Evolutionary conservation across 495 filamentous ascomycete species (phyloP).

Genomic region (Schizothecium vesticola): DNA sequence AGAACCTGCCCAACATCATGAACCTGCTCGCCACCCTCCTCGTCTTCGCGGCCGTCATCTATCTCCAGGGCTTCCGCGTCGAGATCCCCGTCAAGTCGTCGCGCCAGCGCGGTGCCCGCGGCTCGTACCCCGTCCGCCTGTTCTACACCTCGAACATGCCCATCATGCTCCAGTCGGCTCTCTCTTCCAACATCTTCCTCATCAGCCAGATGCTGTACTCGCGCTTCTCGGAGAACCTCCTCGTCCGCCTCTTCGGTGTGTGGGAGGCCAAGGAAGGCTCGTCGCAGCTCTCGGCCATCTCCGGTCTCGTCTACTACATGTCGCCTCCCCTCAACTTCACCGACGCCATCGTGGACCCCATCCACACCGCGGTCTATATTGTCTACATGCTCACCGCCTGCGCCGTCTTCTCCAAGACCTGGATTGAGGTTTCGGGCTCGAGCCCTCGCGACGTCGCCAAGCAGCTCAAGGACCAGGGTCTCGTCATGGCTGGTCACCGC

Average conservation of each 20-base stretch:
- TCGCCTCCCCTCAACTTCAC: constrained; percentile 96
- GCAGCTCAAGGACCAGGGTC: constrained; percentile 98
- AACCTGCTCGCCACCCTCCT: constrained; percentile 89
- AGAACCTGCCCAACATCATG: constrained; percentile 99
- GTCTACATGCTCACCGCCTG: constrained; percentile 96
- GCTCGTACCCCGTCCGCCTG: constrained; percentile 70
- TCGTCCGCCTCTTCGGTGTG: constrained; percentile 92
- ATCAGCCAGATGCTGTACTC: constrained; percentile 99
- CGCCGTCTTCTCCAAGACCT: constrained; percentile 99
- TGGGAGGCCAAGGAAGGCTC: constrained; percentile 98
- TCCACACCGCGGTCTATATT: constrained; percentile 95
- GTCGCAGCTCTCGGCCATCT: constrained; percentile 86
- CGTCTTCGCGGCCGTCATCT: constrained; percentile 97
- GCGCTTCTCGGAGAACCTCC: constrained; percentile 95
- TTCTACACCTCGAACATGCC: constrained; percentile 95
- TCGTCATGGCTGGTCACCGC: constrained; percentile 98
- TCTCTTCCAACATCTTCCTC: constrained; percentile 98
- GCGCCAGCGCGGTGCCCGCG: constrained; percentile 96
- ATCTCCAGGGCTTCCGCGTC: constrained; percentile 99
- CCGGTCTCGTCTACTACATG: constrained; percentile 98
- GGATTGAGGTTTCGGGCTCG: constrained; percentile 98
- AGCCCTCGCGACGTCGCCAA: constrained; percentile 97
- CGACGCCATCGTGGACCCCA: constrained; percentile 89
- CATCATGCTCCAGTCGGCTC: constrained; percentile 98
- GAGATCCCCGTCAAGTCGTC: constrained; percentile 99